These are phyloP conservation scores for Sporothrix globosa DNA, from an alignment of 2,329 filamentous ascomycete species.

Conservation along the genomic window DNA sequence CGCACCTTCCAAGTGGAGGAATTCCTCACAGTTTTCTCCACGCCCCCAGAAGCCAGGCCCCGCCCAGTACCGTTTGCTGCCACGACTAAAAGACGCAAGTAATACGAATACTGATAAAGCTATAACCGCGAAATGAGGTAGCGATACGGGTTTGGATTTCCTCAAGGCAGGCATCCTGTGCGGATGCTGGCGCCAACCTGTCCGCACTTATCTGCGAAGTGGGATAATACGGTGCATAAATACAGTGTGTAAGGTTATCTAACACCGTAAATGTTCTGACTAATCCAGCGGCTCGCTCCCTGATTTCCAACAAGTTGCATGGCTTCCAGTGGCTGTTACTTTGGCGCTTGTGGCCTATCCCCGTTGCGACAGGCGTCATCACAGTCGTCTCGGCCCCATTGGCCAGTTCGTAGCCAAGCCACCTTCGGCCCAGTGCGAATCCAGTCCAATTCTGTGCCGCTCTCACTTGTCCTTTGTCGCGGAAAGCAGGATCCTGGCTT, in stretches of 20 bases:
- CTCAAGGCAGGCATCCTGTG: neutral
- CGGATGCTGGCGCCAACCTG: conserved; percentile 24
- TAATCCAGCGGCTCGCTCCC: neutral
- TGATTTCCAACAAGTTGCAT: neutral
- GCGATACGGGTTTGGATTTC: neutral
- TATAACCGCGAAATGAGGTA: conserved; percentile 11
- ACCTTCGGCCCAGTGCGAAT: neutral
- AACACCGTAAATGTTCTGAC: conserved; percentile 1
- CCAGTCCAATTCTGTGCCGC: conserved; percentile 15
- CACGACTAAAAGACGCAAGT: conserved; percentile 17
- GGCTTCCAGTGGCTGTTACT: conserved; percentile 4
- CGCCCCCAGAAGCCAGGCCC: conserved; percentile 8
- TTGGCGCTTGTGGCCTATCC: conserved; percentile 6
- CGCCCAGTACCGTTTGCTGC: neutral
- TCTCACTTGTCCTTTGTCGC: conserved; percentile 7
- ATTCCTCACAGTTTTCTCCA: conserved; percentile 26
- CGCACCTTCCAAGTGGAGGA: conserved; percentile 27
- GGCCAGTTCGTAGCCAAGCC: conserved; percentile 23
- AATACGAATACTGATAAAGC: conserved; percentile 28
- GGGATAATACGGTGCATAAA: neutral
- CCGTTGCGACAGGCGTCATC: conserved; percentile 20
- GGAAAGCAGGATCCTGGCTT: conserved; percentile 11
- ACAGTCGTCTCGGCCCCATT: conserved; percentile 23
- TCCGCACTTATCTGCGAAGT: conserved; percentile 25
- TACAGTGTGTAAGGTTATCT: neutral